These are phyloP conservation scores for Coccomyxa sp. DNA, from an alignment of 139 green algal genomes.

Conservation along the genomic window DNA sequence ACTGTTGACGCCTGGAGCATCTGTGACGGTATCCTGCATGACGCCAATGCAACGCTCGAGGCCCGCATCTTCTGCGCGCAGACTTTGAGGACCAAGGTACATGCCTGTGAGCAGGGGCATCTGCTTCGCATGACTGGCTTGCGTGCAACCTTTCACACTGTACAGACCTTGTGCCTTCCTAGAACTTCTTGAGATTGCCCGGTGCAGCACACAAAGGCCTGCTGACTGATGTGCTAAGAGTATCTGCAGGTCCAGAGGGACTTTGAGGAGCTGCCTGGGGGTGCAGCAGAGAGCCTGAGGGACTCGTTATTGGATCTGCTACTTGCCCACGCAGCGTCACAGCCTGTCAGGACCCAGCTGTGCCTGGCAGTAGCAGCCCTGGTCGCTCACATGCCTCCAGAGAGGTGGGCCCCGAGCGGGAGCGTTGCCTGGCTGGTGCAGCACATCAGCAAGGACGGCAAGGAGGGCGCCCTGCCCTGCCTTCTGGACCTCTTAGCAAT, in stretches of 20 bases:
- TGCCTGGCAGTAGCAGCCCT: slow-evolving; percentile 80
- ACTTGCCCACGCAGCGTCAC: slow-evolving; percentile 43
- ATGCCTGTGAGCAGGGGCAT: neutral
- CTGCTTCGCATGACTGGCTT: neutral
- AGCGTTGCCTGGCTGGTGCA: slow-evolving; percentile 34
- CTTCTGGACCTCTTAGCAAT: slow-evolving; percentile 87
- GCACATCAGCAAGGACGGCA: slow-evolving; percentile 25
- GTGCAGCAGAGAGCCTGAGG: slow-evolving; percentile 51
- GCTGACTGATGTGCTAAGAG: neutral
- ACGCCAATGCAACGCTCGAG: slow-evolving; percentile 55
- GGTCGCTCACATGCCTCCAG: slow-evolving; percentile 62
- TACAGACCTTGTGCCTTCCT: neutral
- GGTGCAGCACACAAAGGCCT: too few species aligned
- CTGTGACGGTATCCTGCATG: slow-evolving; percentile 69
- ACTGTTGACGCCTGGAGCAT: slow-evolving; percentile 64
- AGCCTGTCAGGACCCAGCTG: slow-evolving; percentile 80
- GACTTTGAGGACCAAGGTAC: slow-evolving; percentile 87
- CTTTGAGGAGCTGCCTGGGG: slow-evolving; percentile 83
- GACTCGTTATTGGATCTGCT: slow-evolving; percentile 75
- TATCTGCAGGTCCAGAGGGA: slow-evolving; percentile 62
- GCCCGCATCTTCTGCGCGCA: slow-evolving; percentile 85
- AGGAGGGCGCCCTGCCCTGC: slow-evolving; percentile 48
- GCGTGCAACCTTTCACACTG: neutral
- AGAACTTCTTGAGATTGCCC: neutral
- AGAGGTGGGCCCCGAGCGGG: slow-evolving; percentile 51